Base-by-base conservation (phyloP, 441 rosid genomes). In the Oxalis stricta region DNA sequence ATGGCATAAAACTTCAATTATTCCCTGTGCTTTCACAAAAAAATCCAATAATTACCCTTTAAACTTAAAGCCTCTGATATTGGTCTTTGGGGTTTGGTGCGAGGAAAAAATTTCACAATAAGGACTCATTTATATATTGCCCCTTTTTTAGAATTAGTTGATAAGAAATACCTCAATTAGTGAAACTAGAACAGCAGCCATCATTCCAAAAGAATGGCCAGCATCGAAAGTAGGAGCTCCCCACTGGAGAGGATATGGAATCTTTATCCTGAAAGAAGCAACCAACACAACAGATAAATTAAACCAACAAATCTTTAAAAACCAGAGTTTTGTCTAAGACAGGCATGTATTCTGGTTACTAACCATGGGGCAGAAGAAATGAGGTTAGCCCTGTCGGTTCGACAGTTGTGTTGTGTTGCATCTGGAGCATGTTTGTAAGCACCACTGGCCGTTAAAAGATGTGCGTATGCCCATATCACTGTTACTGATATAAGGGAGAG, bases 181-280 rank as follows among this genome's bases (percentile, higher is more conserved):
- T 12, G 99, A 92, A 57, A 92, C 99, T 4, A 92, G 41, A 49
- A 79, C 97, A 33, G 99, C 83, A 18, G 97, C 97, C 93, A 92
- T 82, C 99, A 87, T 92, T 47, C 89, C 99, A n/a, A 87, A 87
- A 53, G 95, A 76, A 72, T 87, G 99, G 33, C 97, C 94, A 44
- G 89, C 99, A 76, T 87, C 83, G 56, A 92, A 92, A 38, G 84
- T 87, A 41, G 97, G 99, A 33, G 99, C 99, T 50, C 97, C 97
- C 99, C 99, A 92, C 28, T 92, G 92, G 32, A 87, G 95, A 69
- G 99, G 99, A 64, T 84, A 92, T 24, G 97, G 99, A 29, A 87
- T 75, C 69, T 87, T 87, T 61, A 92, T 79, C 99, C 99, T 92
- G 62, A 33, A 17, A 19, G 16, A 28, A 28, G 38, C 38, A 22